Evolutionary conservation across 768 basidiomycete species (phyloP).

Genomic region (Lyophyllum shimeji): DNA sequence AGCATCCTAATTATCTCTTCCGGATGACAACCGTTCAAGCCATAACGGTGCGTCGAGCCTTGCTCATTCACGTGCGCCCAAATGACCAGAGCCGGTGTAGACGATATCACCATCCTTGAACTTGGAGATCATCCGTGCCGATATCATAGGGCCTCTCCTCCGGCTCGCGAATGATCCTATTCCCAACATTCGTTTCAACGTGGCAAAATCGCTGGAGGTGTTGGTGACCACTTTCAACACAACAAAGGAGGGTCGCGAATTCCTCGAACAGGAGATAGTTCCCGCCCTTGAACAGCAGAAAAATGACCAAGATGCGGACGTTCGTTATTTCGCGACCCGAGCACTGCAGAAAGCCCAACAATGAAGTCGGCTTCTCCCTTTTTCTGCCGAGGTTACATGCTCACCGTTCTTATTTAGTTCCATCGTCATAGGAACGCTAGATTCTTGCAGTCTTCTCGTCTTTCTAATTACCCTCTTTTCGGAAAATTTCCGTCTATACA

Average conservation of each 20-base stretch:
- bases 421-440: neutral
- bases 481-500: constrained; percentile 1
- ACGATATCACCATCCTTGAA: constrained; percentile 93
- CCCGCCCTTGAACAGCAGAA: constrained; percentile 87
- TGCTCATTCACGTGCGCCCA: constrained; percentile 6
- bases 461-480: neutral
- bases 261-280: constrained; percentile 71
- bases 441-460: neutral
- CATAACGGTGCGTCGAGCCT: constrained; percentile 72
- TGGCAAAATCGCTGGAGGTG: constrained; percentile 92
- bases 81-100: constrained; percentile 38
- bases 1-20: constrained; percentile 95
- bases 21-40: constrained; percentile 99
- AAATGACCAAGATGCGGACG: constrained; percentile 91
- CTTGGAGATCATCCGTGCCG: constrained; percentile 77
- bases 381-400: neutral
- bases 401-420: neutral
- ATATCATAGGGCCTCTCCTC: constrained; percentile 82
- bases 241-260: constrained; percentile 67
- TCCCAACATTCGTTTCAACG: constrained; percentile 99
- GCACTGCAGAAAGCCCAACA: constrained; percentile 61
- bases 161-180: constrained; percentile 87
- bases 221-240: constrained; percentile 70
- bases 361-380: constrained; percentile 5
- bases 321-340: constrained; percentile 88